Base-by-base conservation (phyloP, 768 basidiomycete genomes). In the button mushroom (Agaricus bisporus) region DNA sequence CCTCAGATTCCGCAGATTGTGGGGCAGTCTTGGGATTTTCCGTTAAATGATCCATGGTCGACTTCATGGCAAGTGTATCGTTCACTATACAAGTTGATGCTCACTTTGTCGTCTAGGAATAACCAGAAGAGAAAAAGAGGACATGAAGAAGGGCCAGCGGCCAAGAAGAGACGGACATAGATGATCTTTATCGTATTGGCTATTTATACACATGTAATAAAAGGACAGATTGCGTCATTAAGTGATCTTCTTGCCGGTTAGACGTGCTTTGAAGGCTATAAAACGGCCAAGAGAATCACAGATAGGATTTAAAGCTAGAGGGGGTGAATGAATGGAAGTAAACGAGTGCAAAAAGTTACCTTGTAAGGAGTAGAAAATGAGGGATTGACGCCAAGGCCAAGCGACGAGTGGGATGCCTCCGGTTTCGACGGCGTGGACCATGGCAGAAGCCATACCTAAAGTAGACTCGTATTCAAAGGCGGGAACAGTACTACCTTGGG, bases 361-460 rank as follows among this genome's bases (percentile, higher is more conserved):
- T 58, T 59, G 56, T 4, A 67, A 48, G 4, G 59, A 60, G 56
- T 64, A 60, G 62, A 61, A 60, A 45, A 58, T 11, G 3, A 64
- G 49, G 12, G 59, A 55, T 48, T 66, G 64, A 32, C 61, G 46
- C 3, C 57, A 18, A 0, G 66, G 66, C 60, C 62, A 68, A n/a
- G 54, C 53, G 12, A 68, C 60, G 41, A 66, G 55, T 2, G 64
- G 62, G 15, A 62, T 58, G 20, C 67, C 66, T 17, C 64, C 66
- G 3, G 47, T 18, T 48, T 68, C 67, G 8, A 66, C 63, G 0
- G 59, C 64, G 1, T 38, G n/a, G 43, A 61, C 64, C 63, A 67
- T 66, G 37, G 48, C 48, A 25, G 39, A 48, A 5, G 67, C 63
- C 62, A 67, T 63, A 0, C 51, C 54, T n/a, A 54, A 51, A 1